Evolutionary conservation across 2,329 filamentous ascomycete species (phyloP), one percentile per base, ranked within the genome.

Genomic region (Fusarium humuli): DNA sequence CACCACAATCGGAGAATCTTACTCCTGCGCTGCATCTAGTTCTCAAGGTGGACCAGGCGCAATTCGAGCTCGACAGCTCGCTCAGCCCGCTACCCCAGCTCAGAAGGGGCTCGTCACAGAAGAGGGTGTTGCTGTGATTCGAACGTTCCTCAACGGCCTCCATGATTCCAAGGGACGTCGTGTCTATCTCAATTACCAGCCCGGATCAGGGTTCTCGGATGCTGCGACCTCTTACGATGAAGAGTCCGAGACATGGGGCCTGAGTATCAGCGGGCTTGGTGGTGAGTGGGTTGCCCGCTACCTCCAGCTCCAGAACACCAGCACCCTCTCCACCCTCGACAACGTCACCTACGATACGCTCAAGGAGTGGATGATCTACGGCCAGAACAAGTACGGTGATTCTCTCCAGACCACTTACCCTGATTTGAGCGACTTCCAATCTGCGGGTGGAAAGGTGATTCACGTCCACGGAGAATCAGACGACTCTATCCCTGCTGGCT

Each of bases 401-500:
- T 83, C 75, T 49, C 79, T 88, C 6, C 86, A 88, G 71, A 88
- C 86, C 11, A 87, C 83, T 2, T 72, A 83, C 25, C 84, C 85
- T 0, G 86, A 89, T 67, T 79, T 89, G 1, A 84, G 83, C 1
- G 68, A 78, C 11, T 88, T 88, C 79, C 78, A 84, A 32, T 60
- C 78, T 4, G 71, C 79, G 0, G 87, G 86, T 25, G 86, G 85
- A 54, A 89, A 89, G 76, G 76, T 89, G 6, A 77, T 90, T 13
- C 86, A 88, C 75, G 87, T 83, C 79, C 87, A 89, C 76, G 87
- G 86, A 55, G 86, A 89, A 76, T 84, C 83, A 1, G 87, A 89
- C 74, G 76, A 80, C 16, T 83, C 80, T 9, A 79, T 90, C 64
- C 86, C 86, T 3, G 75, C 87, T 2, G 85, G 80, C 7, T 86